These are phyloP conservation scores for Torulaspora gathmanii DNA, from an alignment of 805 yeast species.

Conservation along the genomic window DNA sequence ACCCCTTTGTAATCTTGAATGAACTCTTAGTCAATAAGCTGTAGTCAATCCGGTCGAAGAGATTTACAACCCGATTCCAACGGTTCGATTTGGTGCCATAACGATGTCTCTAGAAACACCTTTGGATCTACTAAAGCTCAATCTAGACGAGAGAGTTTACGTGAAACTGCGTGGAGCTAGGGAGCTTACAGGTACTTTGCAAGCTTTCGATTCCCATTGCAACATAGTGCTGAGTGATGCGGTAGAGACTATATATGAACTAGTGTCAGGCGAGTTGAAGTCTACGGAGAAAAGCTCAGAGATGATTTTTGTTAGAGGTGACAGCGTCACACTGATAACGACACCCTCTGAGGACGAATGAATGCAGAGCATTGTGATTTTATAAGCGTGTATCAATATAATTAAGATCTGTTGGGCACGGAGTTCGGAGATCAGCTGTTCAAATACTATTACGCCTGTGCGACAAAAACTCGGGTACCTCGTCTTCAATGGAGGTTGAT, in stretches of 20 bases:
- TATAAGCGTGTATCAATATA: conserved; percentile 1
- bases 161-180: conserved; percentile 93
- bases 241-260: conserved; percentile 66
- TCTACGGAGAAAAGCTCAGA: conserved; percentile 58
- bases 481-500: conserved; percentile 21
- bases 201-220: conserved; percentile 94
- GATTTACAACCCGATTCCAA: neutral
- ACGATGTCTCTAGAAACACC: conserved; percentile 57
- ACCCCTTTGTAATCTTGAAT: neutral
- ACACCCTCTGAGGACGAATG: conserved; percentile 38
- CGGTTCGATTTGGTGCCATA: neutral
- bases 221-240: conserved; percentile 94
- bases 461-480: conserved; percentile 33
- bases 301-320: conserved; percentile 97
- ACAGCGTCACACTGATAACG: conserved; percentile 81
- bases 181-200: conserved; percentile 83
- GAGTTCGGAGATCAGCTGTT: neutral
- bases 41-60: neutral
- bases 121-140: conserved; percentile 79
- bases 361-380: conserved; percentile 1
- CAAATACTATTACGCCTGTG: conserved; percentile 61
- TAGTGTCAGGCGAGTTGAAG: conserved; percentile 46
- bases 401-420: conserved; percentile 2
- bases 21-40: neutral
- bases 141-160: conserved; percentile 78